Conservation (phyloP, 257 asterid genomes). For the Solanum bulbocastanum region DNA sequence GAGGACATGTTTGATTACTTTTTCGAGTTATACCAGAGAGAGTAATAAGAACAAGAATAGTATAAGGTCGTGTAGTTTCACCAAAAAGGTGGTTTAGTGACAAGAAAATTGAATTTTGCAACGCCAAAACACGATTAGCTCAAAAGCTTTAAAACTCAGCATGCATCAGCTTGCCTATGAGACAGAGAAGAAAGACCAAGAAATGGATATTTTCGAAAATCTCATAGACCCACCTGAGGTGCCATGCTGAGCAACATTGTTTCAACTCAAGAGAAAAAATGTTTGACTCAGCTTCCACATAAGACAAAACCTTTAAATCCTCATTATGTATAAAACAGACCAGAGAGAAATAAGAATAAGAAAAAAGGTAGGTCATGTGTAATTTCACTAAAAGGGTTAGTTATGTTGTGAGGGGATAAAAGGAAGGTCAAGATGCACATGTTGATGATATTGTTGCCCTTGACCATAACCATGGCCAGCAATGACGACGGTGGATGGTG, state of each 20-base stretch:
- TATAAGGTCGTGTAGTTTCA: neutral
- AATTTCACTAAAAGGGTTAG: neutral
- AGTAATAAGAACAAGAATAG: neutral
- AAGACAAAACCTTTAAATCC: neutral
- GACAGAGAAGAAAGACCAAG: neutral
- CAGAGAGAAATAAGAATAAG: neutral
- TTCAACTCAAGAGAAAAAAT: neutral
- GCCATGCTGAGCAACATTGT: neutral
- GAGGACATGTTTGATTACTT: neutral
- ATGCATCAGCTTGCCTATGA: neutral
- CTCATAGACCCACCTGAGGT: neutral
- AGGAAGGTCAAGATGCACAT: neutral
- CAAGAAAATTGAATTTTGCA: neutral
- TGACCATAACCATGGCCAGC: neutral
- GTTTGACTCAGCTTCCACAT: neutral
- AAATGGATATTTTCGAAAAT: neutral
- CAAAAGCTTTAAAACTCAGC: neutral
- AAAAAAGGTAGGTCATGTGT: neutral
- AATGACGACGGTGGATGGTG: neutral
- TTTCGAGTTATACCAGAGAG: neutral
- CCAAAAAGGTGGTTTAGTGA: neutral
- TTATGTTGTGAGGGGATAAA: neutral
- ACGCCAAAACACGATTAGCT: neutral
- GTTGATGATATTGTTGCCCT: neutral
- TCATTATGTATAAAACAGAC: neutral